These are phyloP conservation scores for Fusarium udum DNA, from an alignment of 2,329 filamentous ascomycete genomes.

Conservation along the genomic window DNA sequence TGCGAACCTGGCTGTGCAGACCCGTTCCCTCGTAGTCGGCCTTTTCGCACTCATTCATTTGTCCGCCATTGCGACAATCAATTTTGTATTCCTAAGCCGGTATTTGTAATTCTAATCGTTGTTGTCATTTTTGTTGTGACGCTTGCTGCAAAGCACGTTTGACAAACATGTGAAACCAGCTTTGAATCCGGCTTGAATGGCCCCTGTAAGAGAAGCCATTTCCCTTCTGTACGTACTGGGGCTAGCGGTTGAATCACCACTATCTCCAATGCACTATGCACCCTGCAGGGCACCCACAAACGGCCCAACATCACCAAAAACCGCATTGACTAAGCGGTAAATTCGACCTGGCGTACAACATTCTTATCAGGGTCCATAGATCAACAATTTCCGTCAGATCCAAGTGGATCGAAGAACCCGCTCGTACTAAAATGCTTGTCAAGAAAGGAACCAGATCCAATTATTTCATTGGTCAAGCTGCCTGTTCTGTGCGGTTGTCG, in stretches of 20 bases:
- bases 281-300: neutral
- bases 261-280: neutral
- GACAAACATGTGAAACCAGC: neutral
- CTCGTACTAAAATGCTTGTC: neutral
- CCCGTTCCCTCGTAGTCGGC: neutral
- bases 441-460: neutral
- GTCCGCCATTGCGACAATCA: neutral
- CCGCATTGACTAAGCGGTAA: slow-evolving; percentile 11
- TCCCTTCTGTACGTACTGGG: neutral
- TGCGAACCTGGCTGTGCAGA: neutral
- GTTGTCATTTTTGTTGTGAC: neutral
- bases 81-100: neutral
- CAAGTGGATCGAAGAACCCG: neutral
- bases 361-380: neutral
- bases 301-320: neutral
- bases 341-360: neutral
- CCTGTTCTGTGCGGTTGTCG: neutral
- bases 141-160: neutral
- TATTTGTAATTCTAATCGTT: neutral
- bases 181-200: neutral
- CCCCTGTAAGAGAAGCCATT: neutral
- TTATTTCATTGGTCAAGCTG: neutral
- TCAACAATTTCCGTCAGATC: neutral
- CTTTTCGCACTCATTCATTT: neutral
- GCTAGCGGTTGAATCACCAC: neutral